Evolutionary conservation across 257 asterid genomes (phyloP), one percentile per base, ranked within the genome.

Genomic region (Solanum chiquidenum): DNA sequence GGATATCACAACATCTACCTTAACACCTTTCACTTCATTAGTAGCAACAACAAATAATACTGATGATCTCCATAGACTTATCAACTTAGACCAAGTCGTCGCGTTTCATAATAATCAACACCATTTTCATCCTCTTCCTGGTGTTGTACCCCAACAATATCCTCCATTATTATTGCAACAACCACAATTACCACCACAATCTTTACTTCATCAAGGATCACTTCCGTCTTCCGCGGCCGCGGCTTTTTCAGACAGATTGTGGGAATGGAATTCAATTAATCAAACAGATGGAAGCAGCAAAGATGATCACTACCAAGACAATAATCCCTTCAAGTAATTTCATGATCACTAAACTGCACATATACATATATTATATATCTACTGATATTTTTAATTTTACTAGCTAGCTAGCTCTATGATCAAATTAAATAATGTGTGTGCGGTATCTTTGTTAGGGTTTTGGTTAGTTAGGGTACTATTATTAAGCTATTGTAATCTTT

Each of bases 251-350:
- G 98, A 94, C 46, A 91, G 95, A 83, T 80, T 95, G 90, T 97
- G 99, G 99, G 99, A 95, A 58, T 96, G 99, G 99, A 95, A 52
- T 88, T 91, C 90, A 23, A 83, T 91, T 14, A 37, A 79, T 25
- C 79, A 80, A 73, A 40, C 72, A 64, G 73, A 44, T 82, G 58
- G 37, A 40, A 87, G 31, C 42, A 46, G 71, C 83, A 77, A 83
- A 68, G 71, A 68, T 73, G 69, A 83, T 74, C 83, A 37, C 7
- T 80, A 66, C 4, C 55, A 34, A 21, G 14, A 20, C 60, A 58
- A 21, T 27, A 46, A 42, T 55, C 83, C 87, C 27, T 84, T 88
- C 86, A 84, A 73, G 85, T 88, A 38, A 85, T 35, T 21, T 83
- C 29, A 83, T 35, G 1, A 52, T 52, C 62, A 25, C 3, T 85